A percentile compares a stretch with the other conserved stretches of the same genome.
Evolutionary conservation across 177 flowering plant species (phyloP).

Genomic region (Vitis hybrid): DNA sequence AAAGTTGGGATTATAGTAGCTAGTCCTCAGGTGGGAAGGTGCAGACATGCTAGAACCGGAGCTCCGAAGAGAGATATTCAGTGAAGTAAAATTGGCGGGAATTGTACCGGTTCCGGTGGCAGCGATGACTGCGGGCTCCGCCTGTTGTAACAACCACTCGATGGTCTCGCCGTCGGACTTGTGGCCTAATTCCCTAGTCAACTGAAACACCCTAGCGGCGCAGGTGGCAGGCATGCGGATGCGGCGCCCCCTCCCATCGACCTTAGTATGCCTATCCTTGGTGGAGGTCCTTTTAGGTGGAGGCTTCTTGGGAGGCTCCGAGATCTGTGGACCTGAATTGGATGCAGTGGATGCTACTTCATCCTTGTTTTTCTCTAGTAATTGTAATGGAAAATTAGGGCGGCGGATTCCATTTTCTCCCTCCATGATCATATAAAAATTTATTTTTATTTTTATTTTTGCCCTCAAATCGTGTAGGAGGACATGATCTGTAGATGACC

Average conservation of each 20-base stretch:
- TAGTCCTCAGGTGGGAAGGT: slow-evolving; percentile 43
- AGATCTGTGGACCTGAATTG: not conserved
- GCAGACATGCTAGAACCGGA: slow-evolving; percentile 66
- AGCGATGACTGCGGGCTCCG: slow-evolving; percentile 84
- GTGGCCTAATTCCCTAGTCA: slow-evolving; percentile 73
- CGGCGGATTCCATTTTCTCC: slow-evolving; percentile 44
- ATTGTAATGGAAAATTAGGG: slow-evolving; percentile 65
- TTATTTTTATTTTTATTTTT: slow-evolving; percentile 3
- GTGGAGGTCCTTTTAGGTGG: slow-evolving; percentile 63
- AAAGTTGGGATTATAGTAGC: slow-evolving; percentile 37
- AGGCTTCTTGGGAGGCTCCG: slow-evolving; percentile 45
- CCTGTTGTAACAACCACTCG: slow-evolving; percentile 83
- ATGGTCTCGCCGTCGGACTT: slow-evolving; percentile 82
- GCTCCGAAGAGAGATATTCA: slow-evolving; percentile 71
- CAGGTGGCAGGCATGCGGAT: slow-evolving; percentile 88
- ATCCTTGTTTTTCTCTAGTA: slow-evolving; percentile 50
- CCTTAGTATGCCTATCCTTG: slow-evolving; percentile 81
- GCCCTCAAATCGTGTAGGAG: not conserved
- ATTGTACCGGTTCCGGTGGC: slow-evolving; percentile 91
- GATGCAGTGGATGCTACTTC: slow-evolving; percentile 13
- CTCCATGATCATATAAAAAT: slow-evolving; percentile 44
- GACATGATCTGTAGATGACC: slow-evolving; percentile 25
- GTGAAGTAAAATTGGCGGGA: slow-evolving; percentile 82
- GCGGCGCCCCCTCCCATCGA: slow-evolving; percentile 83
- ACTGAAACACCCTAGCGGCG: slow-evolving; percentile 83